Base-by-base conservation (phyloP, 331 rosid species). In the Stylosanthes scabra region DNA sequence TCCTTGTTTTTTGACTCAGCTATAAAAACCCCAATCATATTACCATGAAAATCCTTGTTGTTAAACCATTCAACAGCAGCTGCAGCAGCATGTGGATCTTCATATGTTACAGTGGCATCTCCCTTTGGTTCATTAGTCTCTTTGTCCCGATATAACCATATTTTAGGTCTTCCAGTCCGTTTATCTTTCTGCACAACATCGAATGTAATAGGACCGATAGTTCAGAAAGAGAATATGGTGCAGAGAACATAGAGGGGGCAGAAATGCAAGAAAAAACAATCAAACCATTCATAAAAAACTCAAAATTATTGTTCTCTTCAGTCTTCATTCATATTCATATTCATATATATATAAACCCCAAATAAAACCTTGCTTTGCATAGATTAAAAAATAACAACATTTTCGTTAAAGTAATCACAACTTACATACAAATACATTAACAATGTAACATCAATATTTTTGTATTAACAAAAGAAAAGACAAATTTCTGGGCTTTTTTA, bases 11-110 rank as follows among this genome's bases (percentile, higher is more conserved):
- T 94, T 28, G 97, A 91, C 86, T 94, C 97, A 1, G 99, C 97
- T 71, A 94, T 87, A 71, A 67, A 82, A 83, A 94, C 99, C 47
- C 95, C 99, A 82, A 94, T 91, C 62, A 50, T 71, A 79, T 55
- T 91, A 56, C 99, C 99, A 72, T 90, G 99, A 85, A 94, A 94
- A 71, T 94, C 97, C 86, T 91, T 94, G 78, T 84, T 73, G 61
- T 94, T 91, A 83, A 94, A 94, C 99, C 99, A 94, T 73, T 94
- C 99, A 80, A 94, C 93, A 15, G 99, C 97, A 11, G 97, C 99
- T 44, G 79, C 58, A 3, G 99, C 99, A 66, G 97, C 99, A 82
- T 91, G 97, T 2, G 99, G 99, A 71, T 94, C 99, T 80, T 94
- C 99, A 63, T 94, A 94, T 16, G 97, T 94, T 39, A 94, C 93